Evolutionary conservation across 306 rosid species (phyloP), one percentile per base, ranked within the genome.

Genomic region (Lagenaria siceraria): DNA sequence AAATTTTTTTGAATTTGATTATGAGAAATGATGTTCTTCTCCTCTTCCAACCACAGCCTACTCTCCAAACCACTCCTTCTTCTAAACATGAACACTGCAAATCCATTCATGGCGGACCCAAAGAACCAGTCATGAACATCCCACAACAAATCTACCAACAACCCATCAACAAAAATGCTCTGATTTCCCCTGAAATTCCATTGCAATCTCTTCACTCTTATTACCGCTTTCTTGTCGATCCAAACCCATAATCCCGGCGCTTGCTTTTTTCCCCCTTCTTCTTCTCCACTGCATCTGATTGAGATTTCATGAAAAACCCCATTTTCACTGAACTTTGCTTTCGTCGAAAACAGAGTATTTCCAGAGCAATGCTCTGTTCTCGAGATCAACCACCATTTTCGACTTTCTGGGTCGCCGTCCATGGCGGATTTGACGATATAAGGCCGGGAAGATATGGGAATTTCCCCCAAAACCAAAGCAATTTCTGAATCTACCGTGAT

Each of bases 141-240:
- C 98, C 98, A 94, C 46, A 94, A 80, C 86, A 94, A 84, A 90
- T 94, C 98, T 58, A 94, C 97, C 24, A 89, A 79, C 83, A 94
- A 91, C 38, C 97, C 93, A 82, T 94, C 98, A 1, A 94, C 91
- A 61, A 94, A 91, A 78, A 94, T 86, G 0, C 90, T 87, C 84
- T 94, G 96, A 49, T 94, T 94, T 1, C 98, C 98, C 60, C 98
- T 88, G 70, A 94, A 94, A 85, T 91, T 94, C 98, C 98, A 94
- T 43, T 90, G 89, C 78, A 94, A 78, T 81, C 93, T 87, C 93
- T 91, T 94, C 72, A 94, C 98, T 4, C 96, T 82, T 40, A 90
- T 89, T 79, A 87, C 98, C 1, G 84, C 86, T 87, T 89, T 94
- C 79, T 89, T 85, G 63, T 94, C 98, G 55, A 94, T 85, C 12